Evolutionary conservation across 164 flowering plant species (phyloP).

Genomic region (Annona cherimola): DNA sequence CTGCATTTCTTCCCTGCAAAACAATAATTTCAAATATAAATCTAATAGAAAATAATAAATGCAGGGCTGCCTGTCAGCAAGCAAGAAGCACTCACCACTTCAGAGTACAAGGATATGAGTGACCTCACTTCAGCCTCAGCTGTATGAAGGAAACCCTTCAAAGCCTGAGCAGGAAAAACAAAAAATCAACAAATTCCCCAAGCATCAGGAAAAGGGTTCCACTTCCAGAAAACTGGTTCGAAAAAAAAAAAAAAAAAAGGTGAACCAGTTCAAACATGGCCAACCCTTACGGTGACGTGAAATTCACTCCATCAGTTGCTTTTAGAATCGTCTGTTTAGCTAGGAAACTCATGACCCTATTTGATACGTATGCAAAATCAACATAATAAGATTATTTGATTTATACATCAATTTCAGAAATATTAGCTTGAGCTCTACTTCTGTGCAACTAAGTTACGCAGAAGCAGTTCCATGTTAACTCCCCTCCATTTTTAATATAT

Average conservation of each 20-base stretch:
- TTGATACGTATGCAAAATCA: no score
- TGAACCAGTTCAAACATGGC: background rate
- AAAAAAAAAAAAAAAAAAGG: background rate
- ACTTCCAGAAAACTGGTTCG: background rate
- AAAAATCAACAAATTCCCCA: background rate
- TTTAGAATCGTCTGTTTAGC: no score
- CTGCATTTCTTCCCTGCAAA: conserved; percentile 94
- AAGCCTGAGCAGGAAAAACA: conserved; percentile 43
- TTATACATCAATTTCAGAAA: no score
- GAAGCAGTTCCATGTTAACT: no score
- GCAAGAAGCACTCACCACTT: conserved; percentile 71
- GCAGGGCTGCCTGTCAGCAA: conserved; percentile 2
- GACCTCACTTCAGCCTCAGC: conserved; percentile 99
- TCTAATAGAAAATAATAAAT: background rate
- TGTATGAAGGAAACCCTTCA: conserved; percentile 77
- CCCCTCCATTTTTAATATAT: no score
- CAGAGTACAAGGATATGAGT: conserved; percentile 80
- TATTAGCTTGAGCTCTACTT: no score
- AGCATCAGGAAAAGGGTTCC: no score
- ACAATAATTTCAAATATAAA: conserved; percentile 4
- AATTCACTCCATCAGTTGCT: no score
- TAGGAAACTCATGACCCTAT: no score
- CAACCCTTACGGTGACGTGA: background rate
- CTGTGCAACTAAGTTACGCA: no score
- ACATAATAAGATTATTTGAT: no score